These are phyloP conservation scores for Tulasnella sp. DNA, from an alignment of 768 basidiomycete genomes.

Conservation along the genomic window DNA sequence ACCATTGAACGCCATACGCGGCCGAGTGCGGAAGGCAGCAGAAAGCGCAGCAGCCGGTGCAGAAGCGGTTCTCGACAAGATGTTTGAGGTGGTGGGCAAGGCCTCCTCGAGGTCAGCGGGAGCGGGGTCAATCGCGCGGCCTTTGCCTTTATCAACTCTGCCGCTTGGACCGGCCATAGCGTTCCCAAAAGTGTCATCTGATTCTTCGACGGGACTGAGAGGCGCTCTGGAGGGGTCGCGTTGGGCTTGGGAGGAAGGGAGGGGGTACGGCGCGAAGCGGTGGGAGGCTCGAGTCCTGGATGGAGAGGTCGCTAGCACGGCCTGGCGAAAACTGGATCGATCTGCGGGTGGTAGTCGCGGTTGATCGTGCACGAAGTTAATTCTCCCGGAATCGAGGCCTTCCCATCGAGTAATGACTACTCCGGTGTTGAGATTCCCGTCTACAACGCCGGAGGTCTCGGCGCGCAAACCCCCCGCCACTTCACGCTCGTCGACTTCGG, in stretches of 20 bases:
- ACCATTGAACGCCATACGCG: not conserved
- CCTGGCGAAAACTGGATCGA: not conserved
- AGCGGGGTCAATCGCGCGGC: not conserved
- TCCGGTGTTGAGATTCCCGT: not conserved
- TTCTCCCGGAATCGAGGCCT: not conserved
- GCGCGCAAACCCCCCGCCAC: not conserved
- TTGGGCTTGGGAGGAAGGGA: not conserved
- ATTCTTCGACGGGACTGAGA: not conserved
- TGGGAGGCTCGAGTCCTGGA: not conserved
- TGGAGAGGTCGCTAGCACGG: not conserved
- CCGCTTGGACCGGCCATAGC: not conserved
- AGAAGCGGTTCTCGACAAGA: not conserved
- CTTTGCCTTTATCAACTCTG: not conserved
- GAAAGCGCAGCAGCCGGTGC: not conserved
- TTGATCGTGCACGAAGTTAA: not conserved
- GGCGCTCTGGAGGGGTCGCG: not conserved
- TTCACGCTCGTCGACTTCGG: not conserved
- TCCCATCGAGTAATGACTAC: not conserved
- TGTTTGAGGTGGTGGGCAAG: not conserved
- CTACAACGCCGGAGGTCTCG: not conserved
- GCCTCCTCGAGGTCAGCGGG: not conserved
- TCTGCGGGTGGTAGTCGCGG: not conserved
- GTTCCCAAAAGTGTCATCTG: not conserved
- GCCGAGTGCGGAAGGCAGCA: not conserved
- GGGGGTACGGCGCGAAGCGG: not conserved